Conservation (phyloP, 129 eudicot species). For the Centaurea solstitialis region DNA sequence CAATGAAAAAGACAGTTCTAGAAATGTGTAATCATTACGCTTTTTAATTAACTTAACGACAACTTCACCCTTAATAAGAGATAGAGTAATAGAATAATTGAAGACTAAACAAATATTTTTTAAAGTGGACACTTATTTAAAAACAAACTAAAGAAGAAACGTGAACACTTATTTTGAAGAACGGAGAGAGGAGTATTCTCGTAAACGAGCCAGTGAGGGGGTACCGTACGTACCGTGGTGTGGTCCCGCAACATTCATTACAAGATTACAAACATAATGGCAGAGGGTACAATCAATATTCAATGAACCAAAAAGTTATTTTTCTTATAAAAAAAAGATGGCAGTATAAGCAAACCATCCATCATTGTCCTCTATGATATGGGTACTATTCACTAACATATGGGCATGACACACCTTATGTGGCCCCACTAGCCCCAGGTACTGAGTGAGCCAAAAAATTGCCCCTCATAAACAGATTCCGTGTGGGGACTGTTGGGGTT, state of each 20-base stretch:
- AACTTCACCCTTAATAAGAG: background rate
- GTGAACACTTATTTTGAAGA: background rate
- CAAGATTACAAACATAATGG: background rate
- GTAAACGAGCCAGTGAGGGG: background rate
- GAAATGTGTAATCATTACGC: background rate
- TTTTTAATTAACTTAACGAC: background rate
- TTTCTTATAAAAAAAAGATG: conserved; percentile 8
- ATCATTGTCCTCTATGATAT: conserved; percentile 10
- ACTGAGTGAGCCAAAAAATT: background rate
- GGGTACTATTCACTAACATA: conserved; percentile 24
- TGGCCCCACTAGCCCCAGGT: conserved; percentile 2
- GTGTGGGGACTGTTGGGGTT: no score
- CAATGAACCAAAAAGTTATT: conserved; percentile 8
- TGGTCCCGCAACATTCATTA: background rate
- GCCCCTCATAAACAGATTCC: no score
- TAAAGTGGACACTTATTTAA: background rate
- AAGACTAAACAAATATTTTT: background rate
- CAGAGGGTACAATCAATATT: background rate
- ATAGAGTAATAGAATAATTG: background rate
- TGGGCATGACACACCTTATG: conserved; percentile 5
- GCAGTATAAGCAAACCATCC: conserved; percentile 26
- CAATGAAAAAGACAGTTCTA: no score
- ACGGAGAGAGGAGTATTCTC: background rate
- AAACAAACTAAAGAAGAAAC: background rate
- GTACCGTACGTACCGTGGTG: background rate